Base-by-base conservation (phyloP, 2,329 filamentous ascomycete species). In the Stenocarpella maydis region DNA sequence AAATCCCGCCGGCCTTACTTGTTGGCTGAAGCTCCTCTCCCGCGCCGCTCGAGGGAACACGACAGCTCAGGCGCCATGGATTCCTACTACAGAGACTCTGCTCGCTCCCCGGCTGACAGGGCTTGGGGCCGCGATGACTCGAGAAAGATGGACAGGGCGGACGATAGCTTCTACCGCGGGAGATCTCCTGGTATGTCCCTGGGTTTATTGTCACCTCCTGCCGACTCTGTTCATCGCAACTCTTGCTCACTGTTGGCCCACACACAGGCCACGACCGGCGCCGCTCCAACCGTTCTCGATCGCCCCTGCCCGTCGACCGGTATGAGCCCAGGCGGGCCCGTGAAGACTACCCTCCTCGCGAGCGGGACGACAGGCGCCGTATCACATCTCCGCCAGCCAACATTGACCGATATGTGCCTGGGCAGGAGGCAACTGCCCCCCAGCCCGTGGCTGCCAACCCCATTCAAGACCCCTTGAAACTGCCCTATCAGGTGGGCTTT, bases 321-420 rank as follows among this genome's bases (percentile, higher is more conserved):
- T 95, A 95, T 77, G 92, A 95, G 75, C 92, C 92, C 26, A 86
- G 90, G 66, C 88, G 91, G 31, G 80, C 81, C 26, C 87, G 92
- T 78, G 74, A 80, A 37, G 75, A 77, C 41, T 76, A 85, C 19
- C 76, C 76, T 63, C 84, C 73, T 31, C 70, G 70, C 14, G 69
- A 72, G n/a, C 67, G 67, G n/a, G 71, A 71, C 28, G 74, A 74
- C 37, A 61, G 69, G 60, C 88, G 91, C 69, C 87, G 88, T 53
- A 79, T 93, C 74, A 75, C 86, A 77, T 86, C 90, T 12, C 83
- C 90, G 71, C 83, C 91, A 37, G 87, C 90, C 69, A 92, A 92
- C 69, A 96, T 97, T 73, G 93, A 97, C 78, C 90, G 93, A 74
- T 96, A 96, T 77, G 91, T 96, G 24, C 93, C 93, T 1, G 92